phyloP scores from a whole-genome alignment of 495 filamentous ascomycete species.

The Aspergillus baeticus region DNA sequence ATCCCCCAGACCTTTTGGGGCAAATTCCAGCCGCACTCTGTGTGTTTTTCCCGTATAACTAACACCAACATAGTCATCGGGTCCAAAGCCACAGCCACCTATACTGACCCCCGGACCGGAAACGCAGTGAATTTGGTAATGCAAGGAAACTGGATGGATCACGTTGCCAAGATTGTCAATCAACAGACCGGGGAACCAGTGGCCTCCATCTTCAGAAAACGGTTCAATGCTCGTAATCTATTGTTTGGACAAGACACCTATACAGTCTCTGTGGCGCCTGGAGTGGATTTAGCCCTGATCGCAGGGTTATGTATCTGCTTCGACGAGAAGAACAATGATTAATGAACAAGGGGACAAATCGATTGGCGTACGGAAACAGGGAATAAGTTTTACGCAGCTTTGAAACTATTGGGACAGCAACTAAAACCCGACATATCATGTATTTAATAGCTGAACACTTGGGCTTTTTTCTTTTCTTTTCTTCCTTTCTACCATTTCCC shows the following conservation, averaged over 20 bases:
- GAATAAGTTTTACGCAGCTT: too few species aligned
- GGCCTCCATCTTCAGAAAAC: conserved; percentile 54
- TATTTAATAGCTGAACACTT: too few species aligned
- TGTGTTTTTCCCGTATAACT: conserved; percentile 1
- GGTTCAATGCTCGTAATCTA: conserved; percentile 52
- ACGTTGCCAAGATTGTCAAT: conserved; percentile 32
- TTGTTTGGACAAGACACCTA: conserved; percentile 61
- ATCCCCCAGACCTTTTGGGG: too few species aligned
- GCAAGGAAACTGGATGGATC: conserved; percentile 30
- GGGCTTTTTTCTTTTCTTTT: too few species aligned
- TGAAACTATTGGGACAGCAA: too few species aligned
- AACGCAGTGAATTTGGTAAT: conserved; percentile 19
- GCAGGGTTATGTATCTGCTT: conserved; percentile 60
- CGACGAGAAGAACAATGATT: conserved; percentile 60
- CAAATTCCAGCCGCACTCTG: too few species aligned
- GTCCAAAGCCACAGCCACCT: conserved; percentile 31
- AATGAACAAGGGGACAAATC: not conserved
- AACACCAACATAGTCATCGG: conserved; percentile 23
- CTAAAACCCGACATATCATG: too few species aligned
- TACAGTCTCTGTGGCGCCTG: conserved; percentile 55
- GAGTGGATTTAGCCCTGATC: conserved; percentile 58
- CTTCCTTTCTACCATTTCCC: too few species aligned
- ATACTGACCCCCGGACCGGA: conserved; percentile 19
- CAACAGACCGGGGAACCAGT: conserved; percentile 41
- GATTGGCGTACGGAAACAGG: too few species aligned